A percentile compares a stretch with the other conserved stretches of the same genome.
phyloP scores from a whole-genome alignment of 495 filamentous ascomycete species.

The Xylaria nigripes region DNA sequence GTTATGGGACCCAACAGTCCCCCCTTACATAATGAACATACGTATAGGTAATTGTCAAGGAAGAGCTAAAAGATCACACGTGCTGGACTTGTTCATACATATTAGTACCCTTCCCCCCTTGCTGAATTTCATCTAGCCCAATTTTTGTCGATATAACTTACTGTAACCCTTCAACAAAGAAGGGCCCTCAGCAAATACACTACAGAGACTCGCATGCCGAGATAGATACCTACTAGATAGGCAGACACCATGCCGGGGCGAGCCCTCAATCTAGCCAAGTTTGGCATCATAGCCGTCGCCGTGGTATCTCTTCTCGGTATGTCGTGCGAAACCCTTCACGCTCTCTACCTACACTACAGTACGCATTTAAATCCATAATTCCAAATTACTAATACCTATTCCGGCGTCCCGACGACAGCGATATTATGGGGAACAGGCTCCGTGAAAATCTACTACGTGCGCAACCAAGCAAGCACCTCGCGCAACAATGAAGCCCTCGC shows the following conservation, averaged over 20 bases:
- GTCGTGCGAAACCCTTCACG: neutral
- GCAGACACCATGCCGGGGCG: too few relatives aligned
- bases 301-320: slow-evolving; percentile 8
- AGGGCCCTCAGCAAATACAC: too few relatives aligned
- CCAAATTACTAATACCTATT: neutral
- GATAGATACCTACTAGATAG: too few relatives aligned
- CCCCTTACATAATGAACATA: too few relatives aligned
- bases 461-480: neutral
- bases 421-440: slow-evolving; percentile 9
- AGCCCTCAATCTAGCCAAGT: neutral
- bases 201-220: neutral
- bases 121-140: too few relatives aligned
- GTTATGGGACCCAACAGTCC: too few relatives aligned
- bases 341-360: neutral
- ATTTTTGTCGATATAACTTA: too few relatives aligned
- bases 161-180: too few relatives aligned
- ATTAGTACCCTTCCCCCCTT: too few relatives aligned
- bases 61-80: too few relatives aligned
- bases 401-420: neutral
- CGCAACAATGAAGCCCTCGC: slow-evolving; percentile 6
- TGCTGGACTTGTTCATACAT: too few relatives aligned
- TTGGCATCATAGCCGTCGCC: neutral
- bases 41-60: too few relatives aligned
- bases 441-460: slow-evolving; percentile 11
- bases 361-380: neutral